Base-by-base conservation (phyloP, 805 yeast species). In the Candida takata region DNA sequence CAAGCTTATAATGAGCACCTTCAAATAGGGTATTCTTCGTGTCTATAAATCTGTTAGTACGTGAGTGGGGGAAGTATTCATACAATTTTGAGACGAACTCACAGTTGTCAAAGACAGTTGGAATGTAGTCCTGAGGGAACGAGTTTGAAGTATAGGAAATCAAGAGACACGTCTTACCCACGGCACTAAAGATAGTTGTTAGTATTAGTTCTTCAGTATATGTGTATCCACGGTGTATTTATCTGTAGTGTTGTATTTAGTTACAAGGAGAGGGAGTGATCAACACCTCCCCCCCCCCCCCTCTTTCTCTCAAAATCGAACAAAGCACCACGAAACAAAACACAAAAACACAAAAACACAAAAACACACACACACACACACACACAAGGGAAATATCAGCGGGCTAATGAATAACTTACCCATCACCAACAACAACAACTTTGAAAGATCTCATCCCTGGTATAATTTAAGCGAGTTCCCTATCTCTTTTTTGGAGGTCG, bases 351-450 rank as follows among this genome's bases (percentile, higher is more conserved):
- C n/a, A n/a, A n/a, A n/a, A n/a, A n/a, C n/a, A n/a, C n/a, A n/a
- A n/a, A n/a, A n/a, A n/a, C n/a, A n/a, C n/a, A n/a, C n/a, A n/a
- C n/a, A n/a, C n/a, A n/a, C n/a, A n/a, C n/a, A n/a, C n/a, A n/a
- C n/a, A n/a, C n/a, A n/a, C n/a, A n/a, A n/a, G n/a, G n/a, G n/a
- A n/a, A n/a, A n/a, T n/a, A n/a, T n/a, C n/a, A n/a, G n/a, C n/a
- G n/a, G n/a, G n/a, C n/a, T n/a, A n/a, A n/a, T n/a, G 9, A 6
- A 19, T 8, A 7, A 61, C 69, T 25, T 46, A 65, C 70, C 90
- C 96, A 55, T 87, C 96, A 47, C 96, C 96, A 27, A 87, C 88
- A 35, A 87, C 94, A 27, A 87, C 96, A 51, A 95, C 85, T 59
- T 87, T 87, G 52, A 87, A 81, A 44, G 86, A 77, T 68, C 86